Conservation (phyloP, 768 basidiomycete genomes). For the Phallus indusiatus region DNA sequence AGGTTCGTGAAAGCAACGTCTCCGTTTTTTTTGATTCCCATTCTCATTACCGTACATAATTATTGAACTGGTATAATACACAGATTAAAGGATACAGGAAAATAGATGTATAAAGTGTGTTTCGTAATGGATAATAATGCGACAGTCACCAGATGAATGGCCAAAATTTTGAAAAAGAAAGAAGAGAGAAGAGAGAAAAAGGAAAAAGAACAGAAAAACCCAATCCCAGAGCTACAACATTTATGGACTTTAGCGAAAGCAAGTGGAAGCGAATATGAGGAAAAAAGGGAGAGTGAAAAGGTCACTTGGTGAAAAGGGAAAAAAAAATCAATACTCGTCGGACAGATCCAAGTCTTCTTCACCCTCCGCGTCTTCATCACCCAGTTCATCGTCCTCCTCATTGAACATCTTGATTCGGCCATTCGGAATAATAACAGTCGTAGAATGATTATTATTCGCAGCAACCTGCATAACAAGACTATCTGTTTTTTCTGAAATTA, state of each 20-base stretch:
- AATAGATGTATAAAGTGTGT: constrained; percentile 41
- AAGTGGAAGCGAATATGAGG: neutral
- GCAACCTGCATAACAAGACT: neutral
- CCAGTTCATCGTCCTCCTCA: constrained; percentile 13
- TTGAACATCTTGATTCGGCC: neutral
- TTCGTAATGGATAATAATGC: neutral
- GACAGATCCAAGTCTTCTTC: constrained; percentile 15
- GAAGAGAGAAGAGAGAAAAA: neutral
- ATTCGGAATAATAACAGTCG: neutral
- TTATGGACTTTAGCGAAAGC: neutral
- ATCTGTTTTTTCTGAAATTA: neutral
- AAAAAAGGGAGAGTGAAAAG: neutral
- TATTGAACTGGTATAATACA: constrained; percentile 6
- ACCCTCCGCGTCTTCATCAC: constrained; percentile 18
- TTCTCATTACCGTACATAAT: neutral
- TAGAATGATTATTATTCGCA: neutral
- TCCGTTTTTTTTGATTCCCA: neutral
- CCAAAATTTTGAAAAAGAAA: neutral
- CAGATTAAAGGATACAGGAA: constrained; percentile 83
- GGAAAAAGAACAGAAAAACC: neutral
- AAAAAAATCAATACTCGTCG: neutral
- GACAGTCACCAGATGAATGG: neutral
- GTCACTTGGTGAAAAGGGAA: neutral
- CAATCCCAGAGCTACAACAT: neutral
- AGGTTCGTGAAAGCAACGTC: constrained; percentile 40